Evolutionary conservation across 192 early-diverging fungal species (phyloP).

Genomic region (Dissophora ornata): DNA sequence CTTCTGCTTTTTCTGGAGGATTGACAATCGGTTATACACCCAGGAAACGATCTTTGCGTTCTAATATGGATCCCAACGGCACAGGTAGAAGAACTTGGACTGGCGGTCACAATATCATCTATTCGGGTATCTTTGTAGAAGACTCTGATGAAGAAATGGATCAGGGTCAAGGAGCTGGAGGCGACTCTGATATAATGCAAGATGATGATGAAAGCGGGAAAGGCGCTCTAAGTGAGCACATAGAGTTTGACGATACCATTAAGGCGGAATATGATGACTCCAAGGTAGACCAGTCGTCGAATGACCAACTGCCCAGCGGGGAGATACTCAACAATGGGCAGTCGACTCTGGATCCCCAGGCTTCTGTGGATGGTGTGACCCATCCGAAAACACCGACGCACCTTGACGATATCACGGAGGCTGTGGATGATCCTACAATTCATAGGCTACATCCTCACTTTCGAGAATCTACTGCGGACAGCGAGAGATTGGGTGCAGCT

Average conservation of each 20-base stretch:
- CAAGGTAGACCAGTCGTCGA: background rate
- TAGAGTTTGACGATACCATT: constrained; percentile 16
- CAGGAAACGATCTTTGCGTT: constrained; percentile 14
- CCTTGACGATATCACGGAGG: background rate
- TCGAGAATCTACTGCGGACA: background rate
- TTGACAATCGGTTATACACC: constrained; percentile 31
- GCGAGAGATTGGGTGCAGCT: background rate
- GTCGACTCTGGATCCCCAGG: background rate
- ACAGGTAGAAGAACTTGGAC: constrained; percentile 48
- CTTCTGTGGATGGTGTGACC: background rate
- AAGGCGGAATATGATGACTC: constrained; percentile 11
- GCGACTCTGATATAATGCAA: background rate
- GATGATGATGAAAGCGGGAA: background rate
- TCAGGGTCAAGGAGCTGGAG: background rate
- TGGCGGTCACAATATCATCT: constrained; percentile 51
- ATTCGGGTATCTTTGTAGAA: constrained; percentile 48
- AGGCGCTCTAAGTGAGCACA: background rate
- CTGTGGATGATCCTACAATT: background rate
- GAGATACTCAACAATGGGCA: too few relatives aligned
- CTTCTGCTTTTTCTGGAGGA: constrained; percentile 12
- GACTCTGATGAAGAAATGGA: constrained; percentile 31
- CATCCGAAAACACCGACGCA: background rate
- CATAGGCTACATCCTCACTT: constrained; percentile 6
- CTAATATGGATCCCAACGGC: constrained; percentile 28
- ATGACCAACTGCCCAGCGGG: background rate